Percentiles rank a stretch among this genome's conserved stretches.
phyloP scores from a whole-genome alignment of 495 filamentous ascomycete genomes.

The Rostrohypoxylon terebratum region DNA sequence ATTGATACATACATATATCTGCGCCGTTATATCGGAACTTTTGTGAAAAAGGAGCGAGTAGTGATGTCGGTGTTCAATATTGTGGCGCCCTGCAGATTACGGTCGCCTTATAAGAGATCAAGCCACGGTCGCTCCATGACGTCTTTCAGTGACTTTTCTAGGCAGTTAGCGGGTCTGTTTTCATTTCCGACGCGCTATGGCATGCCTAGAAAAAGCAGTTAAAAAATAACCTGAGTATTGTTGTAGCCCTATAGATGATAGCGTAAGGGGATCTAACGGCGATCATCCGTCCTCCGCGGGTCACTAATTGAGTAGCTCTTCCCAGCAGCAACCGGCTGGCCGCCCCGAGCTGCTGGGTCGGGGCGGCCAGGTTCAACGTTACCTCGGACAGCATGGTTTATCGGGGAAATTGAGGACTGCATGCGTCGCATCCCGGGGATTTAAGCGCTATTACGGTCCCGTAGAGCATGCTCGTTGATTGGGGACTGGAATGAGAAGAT shows the following conservation, averaged over 20 bases:
- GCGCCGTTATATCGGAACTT: background rate
- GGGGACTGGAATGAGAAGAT: background rate
- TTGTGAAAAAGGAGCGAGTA: background rate
- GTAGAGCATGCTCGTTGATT: background rate
- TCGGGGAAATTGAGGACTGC: background rate
- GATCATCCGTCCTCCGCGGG: background rate
- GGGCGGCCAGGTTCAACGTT: too few species aligned
- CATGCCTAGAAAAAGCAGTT: background rate
- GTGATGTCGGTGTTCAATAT: conserved; percentile 4
- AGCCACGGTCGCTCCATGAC: background rate
- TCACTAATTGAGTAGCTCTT: background rate
- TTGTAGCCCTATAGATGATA: background rate
- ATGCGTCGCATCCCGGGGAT: background rate
- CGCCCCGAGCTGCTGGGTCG: background rate
- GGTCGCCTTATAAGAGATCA: background rate
- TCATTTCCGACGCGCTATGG: background rate
- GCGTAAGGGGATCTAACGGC: background rate
- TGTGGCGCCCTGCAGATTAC: conserved; percentile 4
- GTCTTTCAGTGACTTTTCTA: background rate
- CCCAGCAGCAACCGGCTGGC: background rate
- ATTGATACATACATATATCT: background rate
- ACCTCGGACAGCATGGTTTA: background rate
- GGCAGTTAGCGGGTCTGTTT: background rate
- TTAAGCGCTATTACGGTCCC: background rate
- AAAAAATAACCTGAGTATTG: background rate